phyloP scores from a whole-genome alignment of 495 filamentous ascomycete species.

The Penicillium lagena region DNA sequence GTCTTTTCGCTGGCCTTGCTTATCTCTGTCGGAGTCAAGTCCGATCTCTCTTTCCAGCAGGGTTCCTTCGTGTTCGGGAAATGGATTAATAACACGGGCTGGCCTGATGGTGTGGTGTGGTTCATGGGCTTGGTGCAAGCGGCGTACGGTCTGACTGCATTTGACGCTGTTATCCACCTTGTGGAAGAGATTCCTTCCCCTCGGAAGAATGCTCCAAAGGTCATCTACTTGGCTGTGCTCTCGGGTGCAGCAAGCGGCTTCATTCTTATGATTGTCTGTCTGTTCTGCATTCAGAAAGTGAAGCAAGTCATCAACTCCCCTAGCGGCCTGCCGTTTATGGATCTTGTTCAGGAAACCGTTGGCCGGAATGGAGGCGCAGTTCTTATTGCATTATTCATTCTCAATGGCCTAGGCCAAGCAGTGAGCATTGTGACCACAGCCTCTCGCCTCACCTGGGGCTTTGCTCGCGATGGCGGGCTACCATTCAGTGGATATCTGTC shows the following conservation, averaged over 20 bases:
- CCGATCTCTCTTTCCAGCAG: slow-evolving; percentile 28
- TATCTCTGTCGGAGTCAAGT: slow-evolving; percentile 31
- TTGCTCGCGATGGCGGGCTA: slow-evolving; percentile 50
- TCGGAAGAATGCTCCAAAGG: slow-evolving; percentile 30
- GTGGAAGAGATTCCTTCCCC: slow-evolving; percentile 41
- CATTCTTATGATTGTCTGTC: slow-evolving; percentile 64
- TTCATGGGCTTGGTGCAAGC: slow-evolving; percentile 54
- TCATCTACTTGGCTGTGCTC: slow-evolving; percentile 30
- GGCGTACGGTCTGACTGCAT: slow-evolving; percentile 53
- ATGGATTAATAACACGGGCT: slow-evolving; percentile 56
- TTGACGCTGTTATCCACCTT: slow-evolving; percentile 56
- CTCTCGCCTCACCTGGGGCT: slow-evolving; percentile 46
- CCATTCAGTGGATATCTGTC: slow-evolving; percentile 32
- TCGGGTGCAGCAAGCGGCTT: slow-evolving; percentile 51
- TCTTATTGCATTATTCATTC: slow-evolving; percentile 36
- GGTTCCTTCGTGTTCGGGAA: slow-evolving; percentile 47
- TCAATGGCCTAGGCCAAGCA: slow-evolving; percentile 35
- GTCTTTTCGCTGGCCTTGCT: slow-evolving; percentile 36
- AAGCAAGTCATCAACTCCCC: slow-evolving; percentile 44
- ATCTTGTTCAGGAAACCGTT: slow-evolving; percentile 30
- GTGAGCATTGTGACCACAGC: slow-evolving; percentile 41
- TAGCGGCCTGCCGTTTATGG: slow-evolving; percentile 35
- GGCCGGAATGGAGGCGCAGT: slow-evolving; percentile 27
- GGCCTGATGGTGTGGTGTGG: slow-evolving; percentile 57
- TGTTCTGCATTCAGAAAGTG: slow-evolving; percentile 64